These are phyloP conservation scores for Schizonepeta tenuifolia DNA, from an alignment of 257 asterid genomes.

Conservation along the genomic window DNA sequence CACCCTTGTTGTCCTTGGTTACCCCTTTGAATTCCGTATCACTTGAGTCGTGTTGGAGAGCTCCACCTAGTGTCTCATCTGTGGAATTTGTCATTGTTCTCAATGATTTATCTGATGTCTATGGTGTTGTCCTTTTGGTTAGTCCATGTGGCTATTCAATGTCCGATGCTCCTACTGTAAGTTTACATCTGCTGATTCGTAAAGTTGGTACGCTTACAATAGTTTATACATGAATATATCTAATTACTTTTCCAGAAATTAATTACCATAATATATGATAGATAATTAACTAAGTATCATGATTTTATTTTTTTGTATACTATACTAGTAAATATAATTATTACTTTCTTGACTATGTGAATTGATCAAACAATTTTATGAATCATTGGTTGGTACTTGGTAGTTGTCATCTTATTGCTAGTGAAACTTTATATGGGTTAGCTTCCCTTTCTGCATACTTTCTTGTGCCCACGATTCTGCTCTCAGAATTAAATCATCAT, in stretches of 20 bases:
- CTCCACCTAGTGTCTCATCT: constrained; percentile 74
- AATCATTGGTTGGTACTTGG: neutral
- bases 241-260: too few relatives aligned
- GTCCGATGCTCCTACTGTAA: constrained; percentile 92
- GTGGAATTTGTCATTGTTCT: constrained; percentile 88
- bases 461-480: constrained; percentile 1
- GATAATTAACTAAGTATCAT: too few relatives aligned
- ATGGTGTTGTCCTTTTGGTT: constrained; percentile 82
- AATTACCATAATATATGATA: too few relatives aligned
- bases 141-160: constrained; percentile 93
- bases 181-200: constrained; percentile 41
- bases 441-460: constrained; percentile 14
- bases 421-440: constrained; percentile 13
- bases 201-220: constrained; percentile 22
- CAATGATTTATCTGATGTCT: constrained; percentile 77
- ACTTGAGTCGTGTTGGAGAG: constrained; percentile 84
- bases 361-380: constrained; percentile 17
- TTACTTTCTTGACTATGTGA: neutral
- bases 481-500: constrained; percentile 9
- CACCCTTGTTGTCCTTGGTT: constrained; percentile 78
- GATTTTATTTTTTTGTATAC: too few relatives aligned
- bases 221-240: too few relatives aligned
- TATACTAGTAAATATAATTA: too few relatives aligned
- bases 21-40: constrained; percentile 74
- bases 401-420: constrained; percentile 22